Conservation (phyloP, 768 basidiomycete species). For the Suillus paluster region DNA sequence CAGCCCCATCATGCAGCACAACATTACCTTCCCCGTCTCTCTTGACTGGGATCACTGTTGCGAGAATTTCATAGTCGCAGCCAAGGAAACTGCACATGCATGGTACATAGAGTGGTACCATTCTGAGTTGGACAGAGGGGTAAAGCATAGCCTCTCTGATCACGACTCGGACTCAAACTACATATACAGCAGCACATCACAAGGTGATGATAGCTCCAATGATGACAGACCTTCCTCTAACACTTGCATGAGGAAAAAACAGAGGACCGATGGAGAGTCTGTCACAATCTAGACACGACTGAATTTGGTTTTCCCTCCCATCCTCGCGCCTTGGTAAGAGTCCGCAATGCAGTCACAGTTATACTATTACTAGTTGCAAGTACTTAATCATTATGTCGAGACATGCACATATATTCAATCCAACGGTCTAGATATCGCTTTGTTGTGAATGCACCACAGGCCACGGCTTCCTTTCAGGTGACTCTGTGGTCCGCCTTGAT, state of each 20-base stretch:
- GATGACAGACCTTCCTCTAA: background rate
- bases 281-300: background rate
- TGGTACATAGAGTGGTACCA: background rate
- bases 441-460: too few species aligned
- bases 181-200: background rate
- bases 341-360: too few species aligned
- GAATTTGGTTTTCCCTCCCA: too few species aligned
- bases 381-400: too few species aligned
- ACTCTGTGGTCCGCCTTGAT: too few species aligned
- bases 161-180: background rate
- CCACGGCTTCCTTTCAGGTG: too few species aligned
- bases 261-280: background rate
- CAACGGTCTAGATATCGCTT: too few species aligned
- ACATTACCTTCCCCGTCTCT: background rate
- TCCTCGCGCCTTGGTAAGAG: too few species aligned
- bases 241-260: background rate
- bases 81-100: background rate
- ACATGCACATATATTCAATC: too few species aligned
- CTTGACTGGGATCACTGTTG: background rate
- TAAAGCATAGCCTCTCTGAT: too few species aligned
- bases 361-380: too few species aligned
- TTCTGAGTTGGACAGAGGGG: background rate
- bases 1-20: background rate
- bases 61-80: background rate
- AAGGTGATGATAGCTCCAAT: background rate